Conservation (phyloP, 106 monocot species). For the Apostasia ramifera region DNA sequence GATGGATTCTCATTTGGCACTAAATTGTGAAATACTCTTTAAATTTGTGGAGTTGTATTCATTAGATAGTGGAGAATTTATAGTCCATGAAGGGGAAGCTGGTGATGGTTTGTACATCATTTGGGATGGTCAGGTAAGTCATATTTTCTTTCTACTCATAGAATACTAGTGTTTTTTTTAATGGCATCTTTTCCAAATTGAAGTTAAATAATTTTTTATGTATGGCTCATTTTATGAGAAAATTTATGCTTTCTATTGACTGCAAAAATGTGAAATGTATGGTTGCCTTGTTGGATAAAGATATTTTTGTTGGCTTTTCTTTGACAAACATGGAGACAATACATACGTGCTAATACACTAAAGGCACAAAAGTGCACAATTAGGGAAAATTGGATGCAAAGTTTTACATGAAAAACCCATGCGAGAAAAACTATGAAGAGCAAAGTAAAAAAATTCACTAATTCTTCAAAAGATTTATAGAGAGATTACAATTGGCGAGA, state of each 20-base stretch:
- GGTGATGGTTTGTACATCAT: conserved; percentile 72
- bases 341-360: too few relatives aligned
- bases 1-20: too few relatives aligned
- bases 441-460: too few relatives aligned
- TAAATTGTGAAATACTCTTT: too few relatives aligned
- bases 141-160: not conserved
- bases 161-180: not conserved
- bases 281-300: not conserved
- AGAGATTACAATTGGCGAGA: too few relatives aligned
- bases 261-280: not conserved
- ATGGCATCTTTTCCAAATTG: too few relatives aligned
- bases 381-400: too few relatives aligned
- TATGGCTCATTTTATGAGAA: not conserved
- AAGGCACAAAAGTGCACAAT: too few relatives aligned
- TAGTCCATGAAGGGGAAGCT: conserved; percentile 63
- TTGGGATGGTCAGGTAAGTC: conserved; percentile 69
- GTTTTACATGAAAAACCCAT: too few relatives aligned
- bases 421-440: too few relatives aligned
- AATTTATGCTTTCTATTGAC: not conserved
- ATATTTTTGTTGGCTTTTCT: not conserved
- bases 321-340: not conserved
- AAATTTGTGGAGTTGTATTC: not conserved
- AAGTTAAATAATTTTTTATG: too few relatives aligned
- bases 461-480: too few relatives aligned
- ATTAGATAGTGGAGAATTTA: conserved; percentile 62